Conservation (phyloP, 2,329 filamentous ascomycete genomes). For the Trichoderma breve region DNA sequence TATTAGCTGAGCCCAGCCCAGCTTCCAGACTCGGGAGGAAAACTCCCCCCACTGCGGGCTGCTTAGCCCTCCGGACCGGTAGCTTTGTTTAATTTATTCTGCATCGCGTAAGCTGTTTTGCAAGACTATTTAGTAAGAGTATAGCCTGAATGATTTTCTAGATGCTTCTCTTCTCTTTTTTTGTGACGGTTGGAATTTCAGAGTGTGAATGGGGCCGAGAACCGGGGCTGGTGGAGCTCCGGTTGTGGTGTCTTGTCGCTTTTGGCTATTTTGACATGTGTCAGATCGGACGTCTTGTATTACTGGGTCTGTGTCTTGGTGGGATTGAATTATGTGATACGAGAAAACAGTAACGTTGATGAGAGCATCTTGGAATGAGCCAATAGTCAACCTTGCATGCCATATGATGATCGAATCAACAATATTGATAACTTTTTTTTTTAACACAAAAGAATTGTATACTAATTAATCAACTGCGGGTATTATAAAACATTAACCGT, state of each 20-base stretch:
- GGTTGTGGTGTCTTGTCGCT: background rate
- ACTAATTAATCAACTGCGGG: background rate
- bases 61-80: background rate
- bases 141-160: background rate
- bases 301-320: background rate
- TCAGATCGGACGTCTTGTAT: background rate
- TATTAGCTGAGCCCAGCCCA: background rate
- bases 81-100: background rate
- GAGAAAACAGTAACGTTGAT: background rate
- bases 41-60: slow-evolving; percentile 1
- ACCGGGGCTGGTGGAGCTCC: background rate
- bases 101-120: slow-evolving; percentile 2
- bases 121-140: background rate
- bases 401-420: background rate
- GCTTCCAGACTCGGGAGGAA: background rate
- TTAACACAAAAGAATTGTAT: background rate
- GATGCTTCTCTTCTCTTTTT: background rate
- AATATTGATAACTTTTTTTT: background rate
- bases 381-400: background rate
- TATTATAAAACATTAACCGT: background rate
- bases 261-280: background rate
- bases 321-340: background rate
- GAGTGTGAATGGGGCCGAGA: background rate
- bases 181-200: background rate
- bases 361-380: background rate